Percentiles rank a stretch among this genome's conserved stretches.
These are phyloP conservation scores for Saprolegnia parasitica DNA, from an alignment of 352 stramenopile genomes.

Conservation along the genomic window DNA sequence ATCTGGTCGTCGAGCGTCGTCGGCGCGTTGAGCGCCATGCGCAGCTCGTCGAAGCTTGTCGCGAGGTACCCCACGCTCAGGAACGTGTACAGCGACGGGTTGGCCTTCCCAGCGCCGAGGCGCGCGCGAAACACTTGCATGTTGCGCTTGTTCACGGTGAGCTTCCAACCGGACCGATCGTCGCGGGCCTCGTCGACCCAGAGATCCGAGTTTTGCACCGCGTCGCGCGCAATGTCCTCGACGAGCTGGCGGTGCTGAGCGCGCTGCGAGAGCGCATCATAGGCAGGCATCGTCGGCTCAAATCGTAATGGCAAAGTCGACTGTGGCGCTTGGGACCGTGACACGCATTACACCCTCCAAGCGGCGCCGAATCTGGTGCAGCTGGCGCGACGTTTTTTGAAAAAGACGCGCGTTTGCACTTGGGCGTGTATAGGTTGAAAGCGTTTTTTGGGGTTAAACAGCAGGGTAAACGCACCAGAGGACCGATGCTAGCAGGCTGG, in stretches of 20 bases:
- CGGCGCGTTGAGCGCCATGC: conserved; percentile 1
- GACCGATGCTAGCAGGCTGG: no score
- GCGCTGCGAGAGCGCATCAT: conserved; percentile 1
- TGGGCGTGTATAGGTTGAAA: no score
- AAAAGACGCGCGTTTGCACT: no score
- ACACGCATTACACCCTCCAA: conserved; percentile 6
- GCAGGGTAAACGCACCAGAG: no score
- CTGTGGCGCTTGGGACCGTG: not conserved
- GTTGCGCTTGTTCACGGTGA: conserved; percentile 29
- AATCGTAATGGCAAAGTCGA: not conserved
- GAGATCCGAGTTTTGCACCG: conserved; percentile 17
- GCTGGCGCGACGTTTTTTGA: not conserved
- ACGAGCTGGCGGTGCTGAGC: conserved; percentile 4
- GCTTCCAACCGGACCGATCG: conserved; percentile 19
- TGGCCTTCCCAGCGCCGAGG: not conserved
- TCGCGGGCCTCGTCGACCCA: conserved; percentile 27
- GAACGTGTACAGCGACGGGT: conserved; percentile 22
- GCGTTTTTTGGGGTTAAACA: no score
- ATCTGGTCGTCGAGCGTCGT: conserved; percentile 28
- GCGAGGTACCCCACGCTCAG: conserved; percentile 24
- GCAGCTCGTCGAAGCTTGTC: conserved; percentile 23
- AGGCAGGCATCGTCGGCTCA: not conserved
- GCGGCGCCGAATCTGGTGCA: not conserved
- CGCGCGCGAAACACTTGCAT: conserved; percentile 26
- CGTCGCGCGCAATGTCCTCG: conserved; percentile 5